These are phyloP conservation scores for Choanephora cucurbitarum DNA, from an alignment of 371 early-diverging fungal species.

Conservation along the genomic window DNA sequence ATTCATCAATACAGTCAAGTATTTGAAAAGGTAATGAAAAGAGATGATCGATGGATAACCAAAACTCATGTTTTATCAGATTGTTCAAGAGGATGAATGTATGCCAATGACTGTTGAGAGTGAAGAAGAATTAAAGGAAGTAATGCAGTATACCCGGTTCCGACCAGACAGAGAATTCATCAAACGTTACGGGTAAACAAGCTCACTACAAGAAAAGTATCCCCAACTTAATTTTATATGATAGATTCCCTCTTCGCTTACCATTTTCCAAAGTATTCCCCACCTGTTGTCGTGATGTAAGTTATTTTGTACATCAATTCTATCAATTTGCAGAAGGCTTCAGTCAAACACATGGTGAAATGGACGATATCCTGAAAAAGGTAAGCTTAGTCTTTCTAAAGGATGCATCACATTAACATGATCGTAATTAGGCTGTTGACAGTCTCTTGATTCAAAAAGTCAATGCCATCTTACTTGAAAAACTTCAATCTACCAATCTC, in stretches of 20 bases:
- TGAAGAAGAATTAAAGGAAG: constrained; percentile 61
- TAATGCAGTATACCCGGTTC: constrained; percentile 57
- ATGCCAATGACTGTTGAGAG: constrained; percentile 78
- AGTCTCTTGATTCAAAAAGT: constrained; percentile 75
- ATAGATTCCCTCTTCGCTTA: constrained; percentile 78
- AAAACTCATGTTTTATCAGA: constrained; percentile 40
- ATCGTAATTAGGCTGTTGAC: constrained; percentile 83
- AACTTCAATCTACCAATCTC: constrained; percentile 67
- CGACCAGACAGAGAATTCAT: constrained; percentile 50
- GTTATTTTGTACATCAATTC: constrained; percentile 75
- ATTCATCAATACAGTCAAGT: constrained; percentile 71
- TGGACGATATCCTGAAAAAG: constrained; percentile 87
- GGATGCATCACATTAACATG: no score
- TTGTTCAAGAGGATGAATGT: constrained; percentile 83
- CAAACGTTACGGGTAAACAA: constrained; percentile 41
- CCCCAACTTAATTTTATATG: not conserved
- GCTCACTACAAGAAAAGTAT: not conserved
- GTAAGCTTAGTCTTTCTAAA: no score
- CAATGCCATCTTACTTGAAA: constrained; percentile 68
- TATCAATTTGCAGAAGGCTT: constrained; percentile 88
- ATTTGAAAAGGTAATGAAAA: constrained; percentile 65
- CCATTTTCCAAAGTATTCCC: constrained; percentile 87
- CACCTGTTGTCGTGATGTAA: constrained; percentile 70
- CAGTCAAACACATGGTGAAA: constrained; percentile 79
- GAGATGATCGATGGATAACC: no score